These are phyloP conservation scores for Coemansia sp. DNA, from an alignment of 192 early-diverging fungal species.

Conservation along the genomic window DNA sequence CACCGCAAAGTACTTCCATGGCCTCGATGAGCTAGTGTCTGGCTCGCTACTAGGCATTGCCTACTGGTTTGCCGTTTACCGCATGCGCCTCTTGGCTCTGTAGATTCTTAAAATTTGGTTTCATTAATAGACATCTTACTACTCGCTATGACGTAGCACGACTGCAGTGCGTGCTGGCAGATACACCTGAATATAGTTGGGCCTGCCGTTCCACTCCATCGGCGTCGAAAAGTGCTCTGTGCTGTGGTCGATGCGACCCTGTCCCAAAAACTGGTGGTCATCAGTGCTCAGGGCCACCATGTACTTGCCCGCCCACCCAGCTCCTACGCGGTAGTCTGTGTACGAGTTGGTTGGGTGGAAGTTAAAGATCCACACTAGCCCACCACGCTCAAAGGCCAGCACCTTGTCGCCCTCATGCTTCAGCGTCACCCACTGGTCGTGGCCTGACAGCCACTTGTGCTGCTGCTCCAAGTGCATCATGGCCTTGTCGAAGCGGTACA, in stretches of 20 bases:
- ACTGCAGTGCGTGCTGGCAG: slow-evolving; percentile 73
- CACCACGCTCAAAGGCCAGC: slow-evolving; percentile 88
- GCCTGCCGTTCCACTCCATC: slow-evolving; percentile 68
- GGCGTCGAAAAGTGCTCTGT: slow-evolving; percentile 72
- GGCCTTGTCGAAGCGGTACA: slow-evolving; percentile 85
- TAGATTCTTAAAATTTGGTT: not conserved
- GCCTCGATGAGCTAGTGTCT: slow-evolving; percentile 62
- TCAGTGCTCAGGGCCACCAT: slow-evolving; percentile 79
- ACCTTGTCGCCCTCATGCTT: slow-evolving; percentile 94
- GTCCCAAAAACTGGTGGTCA: slow-evolving; percentile 73
- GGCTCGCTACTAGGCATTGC: slow-evolving; percentile 67
- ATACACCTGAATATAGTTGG: slow-evolving; percentile 81
- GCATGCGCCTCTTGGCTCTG: not conserved
- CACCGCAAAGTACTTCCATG: slow-evolving; percentile 83
- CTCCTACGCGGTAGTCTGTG: slow-evolving; percentile 86
- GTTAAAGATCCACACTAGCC: slow-evolving; percentile 92
- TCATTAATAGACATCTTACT: not conserved
- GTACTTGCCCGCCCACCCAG: slow-evolving; percentile 69
- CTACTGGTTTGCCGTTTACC: slow-evolving; percentile 60
- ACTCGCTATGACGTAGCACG: slow-evolving; percentile 53
- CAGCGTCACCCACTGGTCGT: slow-evolving; percentile 80
- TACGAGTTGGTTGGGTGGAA: slow-evolving; percentile 86
- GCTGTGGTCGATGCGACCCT: slow-evolving; percentile 66
- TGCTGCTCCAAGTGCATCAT: slow-evolving; percentile 80
- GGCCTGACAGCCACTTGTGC: slow-evolving; percentile 68